Base-by-base conservation (phyloP, 1,139 yeast species). In the Lodderomyces metapsilosis region DNA sequence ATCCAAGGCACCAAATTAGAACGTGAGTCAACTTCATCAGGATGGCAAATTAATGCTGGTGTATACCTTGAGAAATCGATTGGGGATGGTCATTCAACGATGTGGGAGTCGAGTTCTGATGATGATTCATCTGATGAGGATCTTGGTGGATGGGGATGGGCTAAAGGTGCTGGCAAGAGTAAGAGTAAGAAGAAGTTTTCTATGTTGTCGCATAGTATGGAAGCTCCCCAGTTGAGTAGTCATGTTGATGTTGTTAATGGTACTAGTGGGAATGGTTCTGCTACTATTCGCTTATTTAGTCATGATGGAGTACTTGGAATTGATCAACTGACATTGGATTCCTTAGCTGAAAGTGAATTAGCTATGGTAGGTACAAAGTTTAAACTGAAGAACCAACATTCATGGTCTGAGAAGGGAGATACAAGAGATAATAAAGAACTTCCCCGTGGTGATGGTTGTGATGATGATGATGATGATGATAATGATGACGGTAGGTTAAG, bases 31-130 rank as follows among this genome's bases (percentile, higher is more conserved):
- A 15, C 32, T 8, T 28, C 32, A 28, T 28, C 32, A 24, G 35
- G 37, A 17, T 42, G 44, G 44, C 40, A 42, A 32, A 17, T 42
- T 2, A 42, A 39, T 23, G 44, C 44, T 15, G 44, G 44, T 2
- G 35, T 42, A 4, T 42, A 34, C 21, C 20, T 42, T 12, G 44
- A 42, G 24, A 37, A 37, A 11, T 10, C 37, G 16, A 33, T 24
- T 15, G 17, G 34, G 16, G 31, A 23, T n/a, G 31, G 31, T 4
- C 32, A 28, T 15, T 28, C 32, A 28, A 28, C 32, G 18, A 28
- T 28, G 32, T 23, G 17, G 17, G 36, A 23, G 9, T 17, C 24
- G 2, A 20, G 37, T 23, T 22, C 32, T 2, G 40, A 38, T 36
- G 22, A 18, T 20, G 39, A 37, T 13, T 12, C 13, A 5, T 27